Evolutionary conservation across 495 filamentous ascomycete genomes (phyloP), one percentile per base, ranked within the genome.

Genomic region (Endocarpon pusillum): DNA sequence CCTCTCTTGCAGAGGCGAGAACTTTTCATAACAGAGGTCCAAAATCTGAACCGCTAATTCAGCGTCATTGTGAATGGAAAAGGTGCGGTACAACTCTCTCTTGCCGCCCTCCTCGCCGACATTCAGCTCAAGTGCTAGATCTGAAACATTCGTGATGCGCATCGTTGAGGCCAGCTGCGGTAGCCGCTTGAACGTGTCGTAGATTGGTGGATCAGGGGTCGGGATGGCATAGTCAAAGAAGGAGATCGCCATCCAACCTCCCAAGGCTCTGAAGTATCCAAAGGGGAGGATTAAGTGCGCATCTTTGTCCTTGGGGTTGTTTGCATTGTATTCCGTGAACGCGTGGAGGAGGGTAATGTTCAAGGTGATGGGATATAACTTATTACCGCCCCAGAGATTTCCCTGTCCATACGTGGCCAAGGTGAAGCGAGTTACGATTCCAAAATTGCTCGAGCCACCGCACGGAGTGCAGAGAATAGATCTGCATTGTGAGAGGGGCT

Each of bases 341-440:
- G 57, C 59, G n/a, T 52, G 48, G 35, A 54, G 18, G 6, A 49
- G 25, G 11, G 40, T 36, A 15, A 17, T 37, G 9, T 35, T 38
- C 7, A 32, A 21, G 6, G 29, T 34, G 18, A 38, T 22, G 3
- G 44, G 33, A 21, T 45, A 36, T 5, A 14, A n/a, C 5, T 15
- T 17, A 5, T 31, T 5, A 4, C 64, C 69, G 11, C 58, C 63
- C 47, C 55, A 50, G 35, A 58, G 44, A 1, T 21, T 32, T 6
- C 51, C 52, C 21, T 56, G 48, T 5, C 43, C 43, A 34, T 58
- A 54, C 1, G 60, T 61, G 20, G 44, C 43, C 3, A 67, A 35
- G 33, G 57, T 54, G 35, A 62, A 61, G 12, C 51, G 52, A 16
- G 64, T 67, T 29, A 67, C 58, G 28, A 68, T 49, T n/a, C 58